These are phyloP conservation scores for Sphagnum tenellum DNA, from an alignment of 225 moss, liverwort and hornwort species.

Conservation along the genomic window DNA sequence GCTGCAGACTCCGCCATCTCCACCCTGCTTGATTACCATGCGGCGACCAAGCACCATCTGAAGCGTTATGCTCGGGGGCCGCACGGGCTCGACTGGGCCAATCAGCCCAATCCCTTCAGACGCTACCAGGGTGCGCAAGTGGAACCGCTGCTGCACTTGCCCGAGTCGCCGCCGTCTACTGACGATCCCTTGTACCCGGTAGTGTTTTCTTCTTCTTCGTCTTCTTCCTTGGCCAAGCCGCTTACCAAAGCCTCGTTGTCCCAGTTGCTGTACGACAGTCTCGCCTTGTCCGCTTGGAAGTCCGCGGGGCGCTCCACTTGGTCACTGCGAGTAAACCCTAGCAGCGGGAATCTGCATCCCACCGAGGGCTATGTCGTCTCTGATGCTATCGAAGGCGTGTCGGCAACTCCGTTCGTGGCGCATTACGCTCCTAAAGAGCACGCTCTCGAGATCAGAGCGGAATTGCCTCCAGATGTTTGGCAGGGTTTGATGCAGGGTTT, in stretches of 20 bases:
- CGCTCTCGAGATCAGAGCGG: conserved; percentile 62
- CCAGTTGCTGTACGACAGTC: conserved; percentile 60
- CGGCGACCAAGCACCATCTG: conserved; percentile 68
- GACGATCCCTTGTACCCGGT: conserved; percentile 24
- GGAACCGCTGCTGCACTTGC: conserved; percentile 39
- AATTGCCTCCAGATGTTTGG: conserved; percentile 50
- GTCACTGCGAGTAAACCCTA: conserved; percentile 80
- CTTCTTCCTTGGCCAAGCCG: conserved; percentile 7
- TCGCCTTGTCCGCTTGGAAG: conserved; percentile 87
- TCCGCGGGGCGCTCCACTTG: conserved; percentile 58
- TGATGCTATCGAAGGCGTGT: conserved; percentile 51
- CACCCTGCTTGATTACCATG: conserved; percentile 45
- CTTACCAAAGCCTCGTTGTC: conserved; percentile 33
- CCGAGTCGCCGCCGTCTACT: conserved; percentile 10
- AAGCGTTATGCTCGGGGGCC: conserved; percentile 58
- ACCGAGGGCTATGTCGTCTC: conserved; percentile 74
- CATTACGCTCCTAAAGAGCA: conserved; percentile 83
- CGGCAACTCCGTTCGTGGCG: conserved; percentile 46
- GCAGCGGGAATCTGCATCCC: conserved; percentile 83
- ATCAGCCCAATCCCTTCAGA: conserved; percentile 73
- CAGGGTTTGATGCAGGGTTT: conserved; percentile 34
- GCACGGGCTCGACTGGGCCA: conserved; percentile 65
- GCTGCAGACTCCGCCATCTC: conserved; percentile 15
- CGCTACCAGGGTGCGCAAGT: conserved; percentile 50
- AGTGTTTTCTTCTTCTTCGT: conserved; percentile 24